Conservation (phyloP, 768 basidiomycete species). For the Leccinum fibrillosum region DNA sequence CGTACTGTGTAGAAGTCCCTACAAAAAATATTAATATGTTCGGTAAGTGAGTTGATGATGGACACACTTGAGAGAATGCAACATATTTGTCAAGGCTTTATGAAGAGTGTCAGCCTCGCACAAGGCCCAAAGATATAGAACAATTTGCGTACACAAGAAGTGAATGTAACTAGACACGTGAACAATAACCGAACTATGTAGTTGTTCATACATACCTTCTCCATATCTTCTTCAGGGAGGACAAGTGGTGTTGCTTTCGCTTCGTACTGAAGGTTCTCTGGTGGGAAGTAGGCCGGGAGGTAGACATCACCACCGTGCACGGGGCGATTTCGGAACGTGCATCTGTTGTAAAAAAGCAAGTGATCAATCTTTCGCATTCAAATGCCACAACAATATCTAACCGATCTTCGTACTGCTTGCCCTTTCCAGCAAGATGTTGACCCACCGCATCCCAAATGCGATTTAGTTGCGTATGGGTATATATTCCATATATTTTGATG, state of each 20-base stretch:
- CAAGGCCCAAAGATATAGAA: neutral
- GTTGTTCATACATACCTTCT: slow-evolving; percentile 37
- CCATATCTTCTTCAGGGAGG: slow-evolving; percentile 42
- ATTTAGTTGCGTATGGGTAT: slow-evolving; percentile 46
- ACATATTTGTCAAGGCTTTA: slow-evolving; percentile 33
- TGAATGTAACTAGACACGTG: slow-evolving; percentile 45
- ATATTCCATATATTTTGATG: slow-evolving; percentile 49
- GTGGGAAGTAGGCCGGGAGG: slow-evolving; percentile 51
- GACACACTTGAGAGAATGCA: slow-evolving; percentile 27
- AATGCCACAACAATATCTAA: slow-evolving; percentile 13
- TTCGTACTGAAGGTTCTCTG: slow-evolving; percentile 26
- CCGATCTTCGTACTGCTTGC: slow-evolving; percentile 54
- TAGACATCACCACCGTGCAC: slow-evolving; percentile 39
- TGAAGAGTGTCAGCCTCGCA: slow-evolving; percentile 40
- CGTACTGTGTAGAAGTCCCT: slow-evolving; percentile 26
- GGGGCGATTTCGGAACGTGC: slow-evolving; percentile 40
- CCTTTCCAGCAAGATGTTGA: slow-evolving; percentile 39
- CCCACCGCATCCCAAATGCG: slow-evolving; percentile 48
- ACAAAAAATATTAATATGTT: slow-evolving; percentile 26
- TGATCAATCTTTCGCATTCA: neutral
- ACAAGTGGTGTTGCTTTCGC: slow-evolving; percentile 23
- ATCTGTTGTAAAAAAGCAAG: slow-evolving; percentile 32
- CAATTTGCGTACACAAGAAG: slow-evolving; percentile 49
- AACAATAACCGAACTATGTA: neutral
- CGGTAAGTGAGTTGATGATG: slow-evolving; percentile 23